Conservation (phyloP, 192 early-diverging fungal genomes). For the Coemansia umbellata region DNA sequence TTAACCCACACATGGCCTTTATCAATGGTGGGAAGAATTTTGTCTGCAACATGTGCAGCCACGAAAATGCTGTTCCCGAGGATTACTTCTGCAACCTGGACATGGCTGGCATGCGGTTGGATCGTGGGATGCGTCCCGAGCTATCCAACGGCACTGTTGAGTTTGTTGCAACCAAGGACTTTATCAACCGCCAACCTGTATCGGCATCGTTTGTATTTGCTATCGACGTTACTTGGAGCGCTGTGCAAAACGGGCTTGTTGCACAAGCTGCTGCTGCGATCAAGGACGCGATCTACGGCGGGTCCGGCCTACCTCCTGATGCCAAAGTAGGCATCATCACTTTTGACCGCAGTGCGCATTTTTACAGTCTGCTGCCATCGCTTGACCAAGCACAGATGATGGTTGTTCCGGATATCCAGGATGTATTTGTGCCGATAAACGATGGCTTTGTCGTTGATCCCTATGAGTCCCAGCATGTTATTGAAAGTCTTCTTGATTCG, state of each 20-base stretch:
- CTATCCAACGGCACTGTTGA: slow-evolving; percentile 86
- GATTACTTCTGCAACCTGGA: slow-evolving; percentile 95
- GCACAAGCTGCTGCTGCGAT: slow-evolving; percentile 61
- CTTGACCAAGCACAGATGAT: slow-evolving; percentile 93
- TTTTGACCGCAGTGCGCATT: slow-evolving; percentile 86
- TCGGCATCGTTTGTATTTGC: slow-evolving; percentile 84
- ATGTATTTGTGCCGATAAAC: slow-evolving; percentile 92
- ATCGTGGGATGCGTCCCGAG: slow-evolving; percentile 83
- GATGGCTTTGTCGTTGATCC: slow-evolving; percentile 92
- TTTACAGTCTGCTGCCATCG: slow-evolving; percentile 82
- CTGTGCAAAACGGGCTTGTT: slow-evolving; percentile 84
- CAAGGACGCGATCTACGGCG: slow-evolving; percentile 63
- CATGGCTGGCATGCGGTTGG: slow-evolving; percentile 83
- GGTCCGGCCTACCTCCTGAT: slow-evolving; percentile 52
- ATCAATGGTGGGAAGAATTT: slow-evolving; percentile 88
- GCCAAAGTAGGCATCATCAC: slow-evolving; percentile 84
- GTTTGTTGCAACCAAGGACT: slow-evolving; percentile 77
- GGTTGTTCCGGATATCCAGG: slow-evolving; percentile 85
- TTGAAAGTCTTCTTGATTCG: slow-evolving; percentile 76
- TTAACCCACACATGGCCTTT: slow-evolving; percentile 87
- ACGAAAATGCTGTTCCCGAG: slow-evolving; percentile 77
- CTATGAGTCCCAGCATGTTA: slow-evolving; percentile 68
- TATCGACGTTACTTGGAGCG: slow-evolving; percentile 89
- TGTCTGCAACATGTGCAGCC: slow-evolving; percentile 90
- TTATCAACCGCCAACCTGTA: slow-evolving; percentile 57